Base-by-base conservation (phyloP, 2,329 filamentous ascomycete species). In the Rasamsonia emersonii region DNA sequence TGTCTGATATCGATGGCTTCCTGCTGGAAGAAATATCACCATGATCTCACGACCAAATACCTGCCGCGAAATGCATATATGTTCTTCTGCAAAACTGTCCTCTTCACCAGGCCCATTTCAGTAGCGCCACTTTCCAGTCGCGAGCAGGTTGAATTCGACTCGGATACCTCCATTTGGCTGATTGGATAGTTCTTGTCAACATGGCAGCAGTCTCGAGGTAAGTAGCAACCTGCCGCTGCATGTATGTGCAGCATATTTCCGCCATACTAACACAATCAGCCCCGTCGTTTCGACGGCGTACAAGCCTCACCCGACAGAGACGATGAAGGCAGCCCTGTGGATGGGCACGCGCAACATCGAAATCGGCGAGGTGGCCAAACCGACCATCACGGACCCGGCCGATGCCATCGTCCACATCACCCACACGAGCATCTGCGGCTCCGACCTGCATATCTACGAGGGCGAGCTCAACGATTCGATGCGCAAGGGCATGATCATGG, bases 391-490 rank as follows among this genome's bases (percentile, higher is more conserved):
- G 5, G 53, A 49, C 9, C 45, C 46, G 3, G 40, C 41, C 34
- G 54, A 58, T 36, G 54, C 49, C 30, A 56, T 58, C 17, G 45
- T 58, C 6, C 46, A 44, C 28, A 42, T 58, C 24, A 57, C 54
- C 0, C 53, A 56, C 34, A 49, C 44, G 30, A 48, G 46, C 9
- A 56, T 58, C 32, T 54, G 50, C 30, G 50, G 54, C 17, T 51
- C 52, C 1, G 52, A 58, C 30, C 40, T 57, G 3, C 51, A 57
- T 28, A 45, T 57, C 23, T 54, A 54, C 30, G 43, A 40, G 10
- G 53, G 52, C 18, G 48, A 52, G 16, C 34, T 53, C 15, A 47
- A 54, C 30, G 36, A 43, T 15, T 38, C 33, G 9, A 53, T 55
- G 49, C 14, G 44, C 28, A 45, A 47, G 24, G 50, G 49, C 13